Evolutionary conservation across 306 rosid genomes (phyloP), one percentile per base, ranked within the genome.

Genomic region (Carpinus fangiana): DNA sequence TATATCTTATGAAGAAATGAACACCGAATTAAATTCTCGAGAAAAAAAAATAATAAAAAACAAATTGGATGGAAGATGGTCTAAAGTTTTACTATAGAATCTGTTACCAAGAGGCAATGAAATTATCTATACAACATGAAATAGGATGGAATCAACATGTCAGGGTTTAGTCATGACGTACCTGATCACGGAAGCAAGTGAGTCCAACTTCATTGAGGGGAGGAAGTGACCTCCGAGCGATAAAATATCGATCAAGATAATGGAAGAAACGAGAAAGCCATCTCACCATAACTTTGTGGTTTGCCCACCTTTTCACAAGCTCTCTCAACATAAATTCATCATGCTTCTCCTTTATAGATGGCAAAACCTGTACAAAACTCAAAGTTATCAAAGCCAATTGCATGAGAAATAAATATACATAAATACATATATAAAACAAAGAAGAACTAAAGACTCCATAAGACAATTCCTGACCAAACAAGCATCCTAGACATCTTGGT

Each of bases 261-360:
- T 61, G 28, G 78, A 93, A 93, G 73, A 90, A 76, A 50, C 88
- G 88, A 74, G 89, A 88, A 61, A 90, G 93, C 86, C 94, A 89
- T n/a, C 78, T 57, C 67, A 90, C 92, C 98, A 90, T 87, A 53
- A 67, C 83, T 83, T 90, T 90, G 81, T 93, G 93, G 86, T 89
- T 88, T 54, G 87, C 87, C 98, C 98, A 93, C 88, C 94, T 89
- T 89, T 78, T 87, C 75, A 85, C 89, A 41, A 93, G 89, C 81
- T 89, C 96, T 70, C 83, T 85, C 78, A 93, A 75, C 94, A 93
- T 82, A 77, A 84, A 50, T 45, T 88, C 94, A 73, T 87, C 91
- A 74, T 91, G 88, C 84, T 93, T 89, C 77, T 78, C 97, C 80
- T 85, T 70, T 84, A 90, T 79, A 70, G 92, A 90, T 73, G 93